phyloP scores from a whole-genome alignment of 768 basidiomycete genomes.

The Naganishia vishniacii region DNA sequence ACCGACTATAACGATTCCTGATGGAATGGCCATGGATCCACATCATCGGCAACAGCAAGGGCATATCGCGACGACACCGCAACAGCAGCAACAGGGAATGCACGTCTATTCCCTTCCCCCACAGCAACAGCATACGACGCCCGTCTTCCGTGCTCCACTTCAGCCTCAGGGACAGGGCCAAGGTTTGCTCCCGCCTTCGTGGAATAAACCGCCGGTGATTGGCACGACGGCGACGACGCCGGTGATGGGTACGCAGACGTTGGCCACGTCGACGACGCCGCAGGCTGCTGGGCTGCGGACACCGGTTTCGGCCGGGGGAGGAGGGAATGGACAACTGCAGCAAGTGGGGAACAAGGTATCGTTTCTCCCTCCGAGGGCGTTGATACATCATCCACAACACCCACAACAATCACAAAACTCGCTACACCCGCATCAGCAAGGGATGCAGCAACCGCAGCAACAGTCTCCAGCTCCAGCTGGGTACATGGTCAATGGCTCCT shows the following conservation, averaged over 20 bases:
- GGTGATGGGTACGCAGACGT: too few species aligned
- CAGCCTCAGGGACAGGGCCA: too few species aligned
- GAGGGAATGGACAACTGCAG: too few species aligned
- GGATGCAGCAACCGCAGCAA: neutral
- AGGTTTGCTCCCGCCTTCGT: slow-evolving; percentile 1
- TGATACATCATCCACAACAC: neutral
- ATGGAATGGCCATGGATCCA: neutral
- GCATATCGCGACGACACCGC: too few species aligned
- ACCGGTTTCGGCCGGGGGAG: too few species aligned
- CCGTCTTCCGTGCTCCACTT: too few species aligned
- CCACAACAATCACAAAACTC: neutral
- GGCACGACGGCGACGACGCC: neutral
- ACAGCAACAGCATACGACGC: too few species aligned
- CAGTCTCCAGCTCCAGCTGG: neutral
- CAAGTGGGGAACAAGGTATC: neutral
- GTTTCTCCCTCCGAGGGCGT: neutral
- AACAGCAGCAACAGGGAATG: neutral
- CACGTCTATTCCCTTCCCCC: too few species aligned
- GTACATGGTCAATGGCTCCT: neutral
- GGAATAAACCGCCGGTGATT: neutral
- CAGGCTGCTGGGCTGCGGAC: too few species aligned
- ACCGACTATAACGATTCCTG: neutral
- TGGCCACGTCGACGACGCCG: too few species aligned
- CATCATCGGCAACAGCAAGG: too few species aligned
- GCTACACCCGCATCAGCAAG: neutral